Percentiles rank a stretch among this genome's conserved stretches.
phyloP scores from a whole-genome alignment of 1,284 basidiomycete species.

The Pyrrhoderma noxium region DNA sequence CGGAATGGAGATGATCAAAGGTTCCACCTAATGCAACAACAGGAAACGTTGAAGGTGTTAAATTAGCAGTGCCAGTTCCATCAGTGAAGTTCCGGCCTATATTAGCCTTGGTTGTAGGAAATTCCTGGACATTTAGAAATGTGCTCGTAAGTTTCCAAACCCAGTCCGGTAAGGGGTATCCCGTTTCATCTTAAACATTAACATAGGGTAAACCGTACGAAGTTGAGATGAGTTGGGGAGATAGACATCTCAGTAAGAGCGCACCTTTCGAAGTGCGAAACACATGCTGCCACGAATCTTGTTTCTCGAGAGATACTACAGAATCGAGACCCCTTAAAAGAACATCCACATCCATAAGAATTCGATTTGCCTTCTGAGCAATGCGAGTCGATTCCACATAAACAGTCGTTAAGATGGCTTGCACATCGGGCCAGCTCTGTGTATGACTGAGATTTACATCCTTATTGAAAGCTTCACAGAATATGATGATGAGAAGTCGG shows the following conservation, averaged over 20 bases:
- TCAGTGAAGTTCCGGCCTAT: conserved; percentile 2
- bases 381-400: conserved; percentile 68
- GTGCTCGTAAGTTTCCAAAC: conserved; percentile 3
- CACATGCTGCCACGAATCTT: conserved; percentile 24
- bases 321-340: conserved; percentile 46
- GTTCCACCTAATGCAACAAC: conserved; percentile 72
- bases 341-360: conserved; percentile 66
- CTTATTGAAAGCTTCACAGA: conserved; percentile 48
- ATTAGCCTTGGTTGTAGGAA: background rate
- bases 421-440: conserved; percentile 49
- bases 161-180: conserved; percentile 15
- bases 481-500: conserved; percentile 53
- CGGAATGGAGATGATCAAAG: conserved; percentile 96
- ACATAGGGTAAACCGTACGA: background rate
- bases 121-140: conserved; percentile 12
- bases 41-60: conserved; percentile 25
- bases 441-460: conserved; percentile 37
- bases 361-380: conserved; percentile 55
- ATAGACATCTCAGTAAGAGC: background rate
- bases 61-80: conserved; percentile 5
- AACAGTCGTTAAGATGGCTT: conserved; percentile 60
- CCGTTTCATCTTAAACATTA: conserved; percentile 1
- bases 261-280: conserved; percentile 22
- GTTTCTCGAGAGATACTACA: conserved; percentile 32
- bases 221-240: background rate